Percentiles rank a stretch among this genome's conserved stretches.
phyloP scores from a whole-genome alignment of 2,329 filamentous ascomycete species.

The Penicillium sumatraense region DNA sequence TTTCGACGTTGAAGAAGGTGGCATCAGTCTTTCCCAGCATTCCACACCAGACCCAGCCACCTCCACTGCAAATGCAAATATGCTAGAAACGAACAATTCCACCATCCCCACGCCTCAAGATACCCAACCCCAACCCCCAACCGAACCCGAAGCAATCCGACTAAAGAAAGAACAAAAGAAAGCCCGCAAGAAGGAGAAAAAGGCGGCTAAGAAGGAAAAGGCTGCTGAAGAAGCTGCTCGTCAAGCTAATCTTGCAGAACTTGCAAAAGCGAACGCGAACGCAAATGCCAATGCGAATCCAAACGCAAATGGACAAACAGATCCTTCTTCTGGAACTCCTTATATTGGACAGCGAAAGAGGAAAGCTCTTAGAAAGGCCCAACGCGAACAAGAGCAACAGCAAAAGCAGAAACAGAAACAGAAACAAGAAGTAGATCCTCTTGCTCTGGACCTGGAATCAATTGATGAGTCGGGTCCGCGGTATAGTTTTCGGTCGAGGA shows the following conservation, averaged over 20 bases:
- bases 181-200: conserved; percentile 26
- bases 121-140: not conserved
- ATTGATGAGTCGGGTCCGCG: not conserved
- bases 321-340: not conserved
- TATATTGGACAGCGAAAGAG: conserved; percentile 5
- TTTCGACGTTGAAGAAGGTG: conserved; percentile 15
- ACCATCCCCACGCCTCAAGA: not conserved
- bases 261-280: no score
- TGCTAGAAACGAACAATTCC: conserved; percentile 4
- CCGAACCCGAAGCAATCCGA: conserved; percentile 3
- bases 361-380: conserved; percentile 18
- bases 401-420: no score
- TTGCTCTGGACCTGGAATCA: not conserved
- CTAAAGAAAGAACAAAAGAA: conserved; percentile 5
- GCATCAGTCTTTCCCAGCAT: conserved; percentile 13
- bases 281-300: not conserved
- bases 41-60: not conserved
- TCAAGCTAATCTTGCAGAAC: not conserved
- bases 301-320: not conserved
- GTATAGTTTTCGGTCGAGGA: not conserved
- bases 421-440: no score
- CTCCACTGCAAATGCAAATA: not conserved
- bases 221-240: not conserved
- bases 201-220: conserved; percentile 6
- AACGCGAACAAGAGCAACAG: conserved; percentile 25